Base-by-base conservation (phyloP, 1,284 basidiomycete species). In the Moesziomyces sp. region DNA sequence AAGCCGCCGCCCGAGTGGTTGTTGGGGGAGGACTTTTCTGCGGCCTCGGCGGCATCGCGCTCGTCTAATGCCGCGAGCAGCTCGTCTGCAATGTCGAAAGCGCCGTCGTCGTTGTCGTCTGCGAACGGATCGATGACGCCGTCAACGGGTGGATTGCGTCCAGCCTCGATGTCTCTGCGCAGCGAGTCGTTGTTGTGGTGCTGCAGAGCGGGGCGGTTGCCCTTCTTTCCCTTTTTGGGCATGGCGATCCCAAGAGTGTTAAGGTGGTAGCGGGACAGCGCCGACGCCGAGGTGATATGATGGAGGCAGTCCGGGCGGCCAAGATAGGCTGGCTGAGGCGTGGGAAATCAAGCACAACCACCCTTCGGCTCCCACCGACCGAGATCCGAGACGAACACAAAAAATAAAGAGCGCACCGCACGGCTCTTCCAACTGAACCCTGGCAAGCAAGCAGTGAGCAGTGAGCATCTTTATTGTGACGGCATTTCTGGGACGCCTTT, bases 61-160 rank as follows among this genome's bases (percentile, higher is more conserved):
- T 59, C 76, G 33, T 80, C 77, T 9, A 82, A 56, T 0, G 75
- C 69, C 26, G 78, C 77, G 18, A 80, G 63, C 23, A 81, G 52
- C 33, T 78, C 67, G 21, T 78, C 78, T 10, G 78, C 79, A 21
- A 81, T 64, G 44, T 80, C 79, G 35, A 71, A 57, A 10, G 57
- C 78, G 11, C 68, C 66, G 9, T 70, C 79, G 23, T 73, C 64
- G 24, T 71, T 63, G 14, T 70, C 79, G 26, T 73, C 64, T 19
- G 59, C 67, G 18, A 63, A 70, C 1, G 66, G 62, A 38, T 66
- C 63, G 13, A 68, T 62, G 13, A 65, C 62, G 14, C 52, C 47
- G 3, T 33, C 21, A 14, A 50, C 38, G 11, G 26, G 49, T 30
- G 44, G 52, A 33, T 53, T 24, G 21, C 42, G 46, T 16, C 48